Evolutionary conservation across 2,329 filamentous ascomycete genomes (phyloP), one percentile per base, ranked within the genome.

Genomic region (Trichoderma simmonsii): DNA sequence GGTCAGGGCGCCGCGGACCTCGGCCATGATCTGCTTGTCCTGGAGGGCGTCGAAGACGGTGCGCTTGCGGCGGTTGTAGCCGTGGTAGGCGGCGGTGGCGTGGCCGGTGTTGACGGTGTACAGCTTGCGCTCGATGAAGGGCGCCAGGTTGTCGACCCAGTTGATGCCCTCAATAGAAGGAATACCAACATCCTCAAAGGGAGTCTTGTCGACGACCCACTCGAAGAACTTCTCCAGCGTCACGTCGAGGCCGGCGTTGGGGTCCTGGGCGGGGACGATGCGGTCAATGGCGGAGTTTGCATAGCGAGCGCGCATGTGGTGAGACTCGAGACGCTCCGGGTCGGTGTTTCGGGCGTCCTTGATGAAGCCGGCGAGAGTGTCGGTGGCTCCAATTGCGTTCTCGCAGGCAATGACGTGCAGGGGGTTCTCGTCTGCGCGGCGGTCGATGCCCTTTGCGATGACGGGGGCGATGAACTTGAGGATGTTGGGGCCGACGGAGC

Each of bases 81-180:
- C 95, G 83, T 96, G 95, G 88, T 98, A 98, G 73, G 96, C 95
- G 24, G 95, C 95, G 8, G 95, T 97, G 73, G 96, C 96, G 81
- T 99, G 96, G 71, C 94, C 93, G 26, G 96, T 99, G 89, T 99
- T 99, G 88, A 99, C 95, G 26, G 96, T 99, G 88, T 95, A 99
- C 75, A 99, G 91, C 89, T 99, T 99, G 83, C 96, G 95, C 90
- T 99, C 96, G 79, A 99, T 98, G 86, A 95, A 99, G 72, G 96
- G 96, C 80, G 91, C 88, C 34, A 99, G 90, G 84, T 98, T 88
- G 75, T 94, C 90, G 73, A 98, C 96, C 90, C 93, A 98, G 85
- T 97, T 93, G 81, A 98, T 91, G 73, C 95, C 95, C 76, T 96
- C 83, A 79, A 99, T 95, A 21, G 89, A 83, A 6, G 94, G 95